These are phyloP conservation scores for Oryza australiensis DNA, from an alignment of 176 grass and related monocot genomes.

Conservation along the genomic window DNA sequence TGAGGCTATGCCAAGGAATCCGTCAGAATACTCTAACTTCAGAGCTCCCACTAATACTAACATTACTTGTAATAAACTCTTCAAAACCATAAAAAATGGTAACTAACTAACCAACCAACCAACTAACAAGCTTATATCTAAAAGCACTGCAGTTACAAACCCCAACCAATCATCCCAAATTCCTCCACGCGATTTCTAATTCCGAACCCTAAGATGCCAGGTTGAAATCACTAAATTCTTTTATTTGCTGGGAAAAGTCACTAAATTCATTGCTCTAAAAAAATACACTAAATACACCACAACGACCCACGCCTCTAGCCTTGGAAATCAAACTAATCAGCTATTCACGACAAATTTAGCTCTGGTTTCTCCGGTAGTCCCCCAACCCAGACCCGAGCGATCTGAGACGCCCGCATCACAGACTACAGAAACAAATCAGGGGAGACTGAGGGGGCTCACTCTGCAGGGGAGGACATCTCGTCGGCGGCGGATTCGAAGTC, in stretches of 20 bases:
- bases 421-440: neutral
- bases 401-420: neutral
- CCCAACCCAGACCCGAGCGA: neutral
- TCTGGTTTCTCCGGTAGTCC: neutral
- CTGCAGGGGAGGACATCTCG: conserved; percentile 70
- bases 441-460: conserved; percentile 48
- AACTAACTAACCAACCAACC: neutral
- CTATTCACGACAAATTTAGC: no score
- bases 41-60: neutral
- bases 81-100: neutral
- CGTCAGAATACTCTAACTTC: neutral
- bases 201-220: neutral
- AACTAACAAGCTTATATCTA: neutral
- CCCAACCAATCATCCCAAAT: neutral
- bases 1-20: neutral
- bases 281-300: neutral
- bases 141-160: neutral
- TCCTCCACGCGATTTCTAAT: neutral
- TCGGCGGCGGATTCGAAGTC: conserved; percentile 11
- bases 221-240: neutral
- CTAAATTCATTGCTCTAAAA: neutral
- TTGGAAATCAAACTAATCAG: neutral
- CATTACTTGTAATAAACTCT: neutral
- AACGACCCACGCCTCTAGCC: neutral
- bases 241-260: neutral